phyloP scores from a whole-genome alignment of 495 filamentous ascomycete genomes.

The Podospora tetraspora region DNA sequence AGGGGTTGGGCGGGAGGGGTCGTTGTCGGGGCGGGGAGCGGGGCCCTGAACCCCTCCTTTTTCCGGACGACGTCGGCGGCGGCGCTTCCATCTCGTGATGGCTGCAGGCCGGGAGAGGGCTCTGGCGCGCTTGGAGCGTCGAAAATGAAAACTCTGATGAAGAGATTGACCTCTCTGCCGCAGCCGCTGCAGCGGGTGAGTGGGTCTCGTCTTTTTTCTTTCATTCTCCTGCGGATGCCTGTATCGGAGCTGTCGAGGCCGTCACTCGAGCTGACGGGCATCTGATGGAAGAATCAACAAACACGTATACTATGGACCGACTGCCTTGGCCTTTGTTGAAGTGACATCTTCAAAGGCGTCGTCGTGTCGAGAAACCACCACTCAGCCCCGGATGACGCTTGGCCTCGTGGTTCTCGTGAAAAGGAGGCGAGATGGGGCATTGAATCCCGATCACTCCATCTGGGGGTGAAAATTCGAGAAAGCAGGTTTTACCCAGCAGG shows the following conservation, averaged over 20 bases:
- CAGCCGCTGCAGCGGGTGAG: background rate
- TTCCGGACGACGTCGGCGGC: background rate
- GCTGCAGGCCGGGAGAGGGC: background rate
- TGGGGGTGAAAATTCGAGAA: background rate
- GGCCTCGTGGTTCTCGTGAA: background rate
- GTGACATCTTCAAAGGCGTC: background rate
- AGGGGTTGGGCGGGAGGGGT: background rate
- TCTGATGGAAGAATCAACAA: background rate
- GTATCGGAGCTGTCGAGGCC: background rate
- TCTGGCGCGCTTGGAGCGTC: background rate
- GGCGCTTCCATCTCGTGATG: background rate
- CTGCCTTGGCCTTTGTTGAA: too few species aligned
- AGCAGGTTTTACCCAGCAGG: background rate
- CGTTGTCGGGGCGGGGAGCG: background rate
- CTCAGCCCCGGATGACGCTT: background rate
- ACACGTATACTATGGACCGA: background rate
- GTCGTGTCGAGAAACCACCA: background rate
- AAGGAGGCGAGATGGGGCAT: background rate
- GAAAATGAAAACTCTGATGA: background rate
- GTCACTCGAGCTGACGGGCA: background rate
- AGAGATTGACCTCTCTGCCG: background rate
- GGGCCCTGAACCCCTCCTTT: background rate
- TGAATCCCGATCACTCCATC: background rate
- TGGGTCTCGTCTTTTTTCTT: background rate
- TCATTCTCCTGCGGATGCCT: background rate